Conservation (phyloP, 306 rosid genomes). For the Cyclanthera cordifolia region DNA sequence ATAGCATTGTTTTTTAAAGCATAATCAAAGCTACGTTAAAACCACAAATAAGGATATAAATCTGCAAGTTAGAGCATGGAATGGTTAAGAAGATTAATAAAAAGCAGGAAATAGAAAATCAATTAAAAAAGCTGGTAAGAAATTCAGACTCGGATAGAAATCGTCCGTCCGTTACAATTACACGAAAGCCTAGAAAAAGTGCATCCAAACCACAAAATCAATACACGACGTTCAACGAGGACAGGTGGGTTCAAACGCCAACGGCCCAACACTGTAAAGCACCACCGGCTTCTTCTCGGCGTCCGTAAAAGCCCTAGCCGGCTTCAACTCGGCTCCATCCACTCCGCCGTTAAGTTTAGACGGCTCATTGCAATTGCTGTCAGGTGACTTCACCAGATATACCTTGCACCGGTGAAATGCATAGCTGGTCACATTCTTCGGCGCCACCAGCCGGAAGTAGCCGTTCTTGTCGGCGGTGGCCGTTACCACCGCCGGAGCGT, state of each 20-base stretch:
- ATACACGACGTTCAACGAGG: neutral
- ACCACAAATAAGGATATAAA: too few species aligned
- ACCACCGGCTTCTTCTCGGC: conserved; percentile 28
- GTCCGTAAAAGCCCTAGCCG: conserved; percentile 28
- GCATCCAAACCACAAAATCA: neutral
- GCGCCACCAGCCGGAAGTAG: conserved; percentile 49
- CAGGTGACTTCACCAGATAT: conserved; percentile 36
- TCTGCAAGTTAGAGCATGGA: too few species aligned
- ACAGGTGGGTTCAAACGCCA: conserved; percentile 68
- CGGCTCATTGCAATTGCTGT: conserved; percentile 24
- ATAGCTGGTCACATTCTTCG: conserved; percentile 48
- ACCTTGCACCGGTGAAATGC: conserved; percentile 59
- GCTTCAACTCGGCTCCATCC: conserved; percentile 37
- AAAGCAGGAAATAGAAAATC: too few species aligned
- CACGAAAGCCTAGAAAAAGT: too few species aligned
- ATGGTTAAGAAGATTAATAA: too few species aligned
- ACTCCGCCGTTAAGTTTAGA: conserved; percentile 46
- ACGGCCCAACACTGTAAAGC: conserved; percentile 62
- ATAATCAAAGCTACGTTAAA: too few species aligned
- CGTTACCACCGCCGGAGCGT: conserved; percentile 15
- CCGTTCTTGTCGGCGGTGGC: conserved; percentile 56
- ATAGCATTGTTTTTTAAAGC: too few species aligned
- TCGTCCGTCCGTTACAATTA: too few species aligned
- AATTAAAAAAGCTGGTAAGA: too few species aligned
- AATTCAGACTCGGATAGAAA: too few species aligned